These are phyloP conservation scores for Solanum habrochaites DNA, from an alignment of 257 asterid genomes.

Conservation along the genomic window DNA sequence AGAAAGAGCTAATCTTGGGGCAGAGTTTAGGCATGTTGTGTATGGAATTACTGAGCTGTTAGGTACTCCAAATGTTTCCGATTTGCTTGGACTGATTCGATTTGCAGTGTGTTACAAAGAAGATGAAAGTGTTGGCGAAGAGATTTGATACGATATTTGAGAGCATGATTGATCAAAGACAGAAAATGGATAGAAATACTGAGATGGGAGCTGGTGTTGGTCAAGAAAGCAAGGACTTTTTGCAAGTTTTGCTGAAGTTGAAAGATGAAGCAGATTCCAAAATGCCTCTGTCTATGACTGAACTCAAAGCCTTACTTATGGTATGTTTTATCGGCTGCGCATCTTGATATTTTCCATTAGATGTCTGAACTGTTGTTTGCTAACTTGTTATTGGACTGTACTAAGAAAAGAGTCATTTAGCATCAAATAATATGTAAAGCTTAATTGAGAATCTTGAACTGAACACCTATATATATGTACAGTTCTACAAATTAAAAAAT, in stretches of 20 bases:
- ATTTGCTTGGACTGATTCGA: not conserved
- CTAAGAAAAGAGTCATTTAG: too few species aligned
- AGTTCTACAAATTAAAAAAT: not conserved
- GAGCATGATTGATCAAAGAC: not conserved
- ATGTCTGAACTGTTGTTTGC: too few species aligned
- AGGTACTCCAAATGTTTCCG: not conserved
- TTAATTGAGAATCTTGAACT: too few species aligned
- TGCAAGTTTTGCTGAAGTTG: constrained; percentile 40
- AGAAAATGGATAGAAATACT: not conserved
- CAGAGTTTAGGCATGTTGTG: constrained; percentile 48
- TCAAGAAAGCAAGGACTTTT: constrained; percentile 34
- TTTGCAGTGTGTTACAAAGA: not conserved
- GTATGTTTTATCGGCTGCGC: too few species aligned
- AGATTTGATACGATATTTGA: not conserved
- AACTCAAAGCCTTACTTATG: constrained; percentile 70
- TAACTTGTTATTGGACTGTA: too few species aligned
- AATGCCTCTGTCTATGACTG: constrained; percentile 37
- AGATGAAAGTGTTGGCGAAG: not conserved
- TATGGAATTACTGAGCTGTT: constrained; percentile 30
- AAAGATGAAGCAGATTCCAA: constrained; percentile 45
- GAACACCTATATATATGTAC: too few species aligned
- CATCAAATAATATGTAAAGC: too few species aligned
- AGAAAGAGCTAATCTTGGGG: constrained; percentile 40
- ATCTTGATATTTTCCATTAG: too few species aligned
- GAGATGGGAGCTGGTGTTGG: too few species aligned